Base-by-base conservation (phyloP, 2,329 filamentous ascomycete genomes). In the Arthrobotrys megalospora region DNA sequence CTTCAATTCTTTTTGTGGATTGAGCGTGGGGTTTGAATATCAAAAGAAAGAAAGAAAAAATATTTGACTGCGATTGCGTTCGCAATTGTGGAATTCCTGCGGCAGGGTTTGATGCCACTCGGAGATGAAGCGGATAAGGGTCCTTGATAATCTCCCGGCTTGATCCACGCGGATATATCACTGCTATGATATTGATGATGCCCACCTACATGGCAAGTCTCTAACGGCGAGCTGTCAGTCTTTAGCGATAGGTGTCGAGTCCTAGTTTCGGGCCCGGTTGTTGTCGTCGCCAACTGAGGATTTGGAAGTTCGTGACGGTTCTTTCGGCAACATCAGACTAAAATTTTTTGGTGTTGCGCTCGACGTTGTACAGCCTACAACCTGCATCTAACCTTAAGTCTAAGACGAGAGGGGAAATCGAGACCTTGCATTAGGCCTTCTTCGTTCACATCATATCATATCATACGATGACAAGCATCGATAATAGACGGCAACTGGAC, bases 41-140 rank as follows among this genome's bases (percentile, higher is more conserved):
- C 69, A 62, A 62, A 66, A 62, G 52, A 66, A 45, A 8, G 19
- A 60, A 60, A 24, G 11, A 58, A 58, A 58, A 24, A 60, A 66
- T 16, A 10, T 50, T 73, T 41, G 48, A 60, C 32, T 32, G 47
- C 36, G 48, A 72, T 72, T 45, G 47, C 41, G 55, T 24, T 43
- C n/a, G 55, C 62, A 45, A 60, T 66, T 45, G 53, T 48, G 53
- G 72, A 69, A 65, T 55, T 38, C 41, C 47, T 72, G 68, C 58
- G 47, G 72, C 66, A 70, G 53, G 73, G 66, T 63, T 53, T 62
- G 58, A 64, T 70, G 58, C 48, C 45, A 50, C 16, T 78, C 75
- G 75, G 75, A 78, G 75, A 78, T 78, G 75, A 72, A 72, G 75
- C 67, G 67, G 75, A 68, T 78, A 72, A 63, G 58, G 58, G 72